Percentiles rank a stretch among this genome's conserved stretches.
These are phyloP conservation scores for Papiliotrema laurentii DNA, from an alignment of 1,284 basidiomycete species.

Conservation along the genomic window DNA sequence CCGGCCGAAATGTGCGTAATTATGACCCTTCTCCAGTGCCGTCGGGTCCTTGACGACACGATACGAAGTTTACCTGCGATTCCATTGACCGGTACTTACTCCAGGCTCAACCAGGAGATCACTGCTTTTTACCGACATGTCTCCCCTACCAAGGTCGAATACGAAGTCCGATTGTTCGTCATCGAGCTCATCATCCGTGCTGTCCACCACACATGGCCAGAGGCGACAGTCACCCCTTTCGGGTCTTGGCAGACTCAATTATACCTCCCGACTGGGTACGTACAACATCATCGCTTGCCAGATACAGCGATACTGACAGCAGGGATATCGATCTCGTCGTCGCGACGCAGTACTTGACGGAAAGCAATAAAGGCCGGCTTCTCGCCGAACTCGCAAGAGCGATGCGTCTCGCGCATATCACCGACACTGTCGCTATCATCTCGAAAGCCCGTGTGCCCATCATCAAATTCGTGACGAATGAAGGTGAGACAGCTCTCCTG, in stretches of 20 bases:
- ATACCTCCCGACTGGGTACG: conserved; percentile 87
- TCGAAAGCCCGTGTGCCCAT: conserved; percentile 72
- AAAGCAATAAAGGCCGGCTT: conserved; percentile 39
- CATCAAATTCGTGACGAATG: conserved; percentile 37
- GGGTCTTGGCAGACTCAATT: conserved; percentile 92
- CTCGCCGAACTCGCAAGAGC: conserved; percentile 49
- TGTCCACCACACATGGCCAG: conserved; percentile 64
- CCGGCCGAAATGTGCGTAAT: conserved; percentile 76
- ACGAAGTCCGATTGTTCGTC: conserved; percentile 72
- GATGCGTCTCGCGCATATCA: conserved; percentile 51
- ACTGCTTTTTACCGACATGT: conserved; percentile 82
- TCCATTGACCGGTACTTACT: too few species aligned
- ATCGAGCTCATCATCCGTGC: conserved; percentile 69
- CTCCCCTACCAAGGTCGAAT: conserved; percentile 77
- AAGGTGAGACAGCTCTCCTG: conserved; percentile 14
- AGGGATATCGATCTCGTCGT: conserved; percentile 59
- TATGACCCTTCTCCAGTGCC: too few species aligned
- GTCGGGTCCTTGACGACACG: too few species aligned
- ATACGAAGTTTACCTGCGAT: too few species aligned
- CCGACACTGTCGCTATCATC: conserved; percentile 68
- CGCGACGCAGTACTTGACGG: conserved; percentile 43
- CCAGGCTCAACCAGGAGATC: conserved; percentile 76
- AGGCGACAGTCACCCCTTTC: conserved; percentile 80
- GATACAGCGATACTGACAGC: conserved; percentile 8
- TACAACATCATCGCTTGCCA: conserved; percentile 7